These are phyloP conservation scores for Globisporangium cystogenes DNA, from an alignment of 352 stramenopile genomes.

Conservation along the genomic window DNA sequence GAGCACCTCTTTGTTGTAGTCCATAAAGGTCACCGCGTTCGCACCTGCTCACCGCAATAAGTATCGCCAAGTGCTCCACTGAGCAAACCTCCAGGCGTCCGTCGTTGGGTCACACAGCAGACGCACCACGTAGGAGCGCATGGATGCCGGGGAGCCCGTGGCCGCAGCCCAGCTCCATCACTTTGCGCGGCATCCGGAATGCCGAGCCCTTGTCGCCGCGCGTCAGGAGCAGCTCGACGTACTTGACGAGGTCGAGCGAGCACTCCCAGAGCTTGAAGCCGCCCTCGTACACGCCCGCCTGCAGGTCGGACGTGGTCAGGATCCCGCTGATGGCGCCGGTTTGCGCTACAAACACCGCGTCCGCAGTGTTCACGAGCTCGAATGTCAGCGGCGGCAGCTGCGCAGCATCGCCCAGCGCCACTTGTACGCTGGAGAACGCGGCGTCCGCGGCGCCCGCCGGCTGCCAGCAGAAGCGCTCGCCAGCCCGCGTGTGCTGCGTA, in stretches of 20 bases:
- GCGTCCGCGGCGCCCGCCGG: neutral
- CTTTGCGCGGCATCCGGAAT: slow-evolving; percentile 21
- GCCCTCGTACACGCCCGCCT: slow-evolving; percentile 80
- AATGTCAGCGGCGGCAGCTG: slow-evolving; percentile 32
- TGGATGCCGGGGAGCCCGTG: slow-evolving; percentile 77
- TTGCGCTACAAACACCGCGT: slow-evolving; percentile 35
- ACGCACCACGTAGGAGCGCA: slow-evolving; percentile 53
- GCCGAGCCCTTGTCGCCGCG: slow-evolving; percentile 2
- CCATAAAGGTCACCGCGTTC: slow-evolving; percentile 66
- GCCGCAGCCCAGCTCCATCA: slow-evolving; percentile 77
- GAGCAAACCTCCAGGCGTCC: neutral
- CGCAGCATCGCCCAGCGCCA: slow-evolving; percentile 14
- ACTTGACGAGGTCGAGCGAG: slow-evolving; percentile 63
- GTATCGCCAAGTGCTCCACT: neutral
- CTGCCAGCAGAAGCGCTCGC: slow-evolving; percentile 46
- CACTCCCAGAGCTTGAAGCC: slow-evolving; percentile 88
- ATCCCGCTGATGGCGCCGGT: slow-evolving; percentile 63
- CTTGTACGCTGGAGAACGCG: slow-evolving; percentile 26
- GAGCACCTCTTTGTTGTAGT: slow-evolving; percentile 88
- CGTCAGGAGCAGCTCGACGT: slow-evolving; percentile 25
- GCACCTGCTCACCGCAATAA: slow-evolving; percentile 28
- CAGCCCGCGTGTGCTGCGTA: slow-evolving; percentile 27
- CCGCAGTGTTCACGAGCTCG: slow-evolving; percentile 58
- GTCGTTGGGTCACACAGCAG: neutral
- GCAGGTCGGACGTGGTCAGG: slow-evolving; percentile 65